phyloP scores from a whole-genome alignment of 768 basidiomycete species.

The Jaapia argillacea region DNA sequence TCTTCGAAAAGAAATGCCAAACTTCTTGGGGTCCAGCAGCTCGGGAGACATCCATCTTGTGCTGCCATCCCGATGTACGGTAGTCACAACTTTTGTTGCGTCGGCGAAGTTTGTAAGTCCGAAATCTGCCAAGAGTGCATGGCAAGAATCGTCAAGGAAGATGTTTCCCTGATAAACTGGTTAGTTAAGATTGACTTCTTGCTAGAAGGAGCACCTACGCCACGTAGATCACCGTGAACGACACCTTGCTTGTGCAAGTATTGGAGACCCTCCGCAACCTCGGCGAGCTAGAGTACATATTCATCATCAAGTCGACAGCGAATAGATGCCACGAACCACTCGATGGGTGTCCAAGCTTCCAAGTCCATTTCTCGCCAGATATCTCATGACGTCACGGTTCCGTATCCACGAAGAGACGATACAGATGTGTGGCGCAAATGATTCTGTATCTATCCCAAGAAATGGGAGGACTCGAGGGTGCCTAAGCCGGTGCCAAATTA shows the following conservation, averaged over 20 bases:
- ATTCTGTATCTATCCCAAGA: constrained; percentile 1
- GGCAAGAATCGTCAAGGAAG: constrained; percentile 19
- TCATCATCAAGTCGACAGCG: too few relatives aligned
- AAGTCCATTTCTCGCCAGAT: not conserved
- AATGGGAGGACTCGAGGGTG: constrained; percentile 2
- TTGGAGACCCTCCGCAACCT: not conserved
- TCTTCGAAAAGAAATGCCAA: not conserved
- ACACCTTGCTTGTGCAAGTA: not conserved
- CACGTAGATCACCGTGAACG: not conserved
- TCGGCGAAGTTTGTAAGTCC: constrained; percentile 22
- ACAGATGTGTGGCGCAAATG: not conserved
- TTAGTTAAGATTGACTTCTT: not conserved
- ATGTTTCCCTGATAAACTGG: constrained; percentile 23
- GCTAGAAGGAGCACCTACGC: not conserved
- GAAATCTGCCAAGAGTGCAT: constrained; percentile 25
- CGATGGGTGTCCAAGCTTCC: not conserved
- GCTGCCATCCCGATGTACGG: constrained; percentile 18
- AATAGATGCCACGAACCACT: too few relatives aligned
- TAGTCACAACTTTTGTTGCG: constrained; percentile 16
- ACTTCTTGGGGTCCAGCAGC: not conserved
- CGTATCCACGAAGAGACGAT: constrained; percentile 2
- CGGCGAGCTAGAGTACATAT: not conserved
- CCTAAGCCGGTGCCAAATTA: constrained; percentile 2
- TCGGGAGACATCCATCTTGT: constrained; percentile 25
- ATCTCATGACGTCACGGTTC: not conserved